Percentiles rank a stretch among this genome's conserved stretches.
phyloP scores from a whole-genome alignment of 2,329 filamentous ascomycete species.

The Fusarium luffae region DNA sequence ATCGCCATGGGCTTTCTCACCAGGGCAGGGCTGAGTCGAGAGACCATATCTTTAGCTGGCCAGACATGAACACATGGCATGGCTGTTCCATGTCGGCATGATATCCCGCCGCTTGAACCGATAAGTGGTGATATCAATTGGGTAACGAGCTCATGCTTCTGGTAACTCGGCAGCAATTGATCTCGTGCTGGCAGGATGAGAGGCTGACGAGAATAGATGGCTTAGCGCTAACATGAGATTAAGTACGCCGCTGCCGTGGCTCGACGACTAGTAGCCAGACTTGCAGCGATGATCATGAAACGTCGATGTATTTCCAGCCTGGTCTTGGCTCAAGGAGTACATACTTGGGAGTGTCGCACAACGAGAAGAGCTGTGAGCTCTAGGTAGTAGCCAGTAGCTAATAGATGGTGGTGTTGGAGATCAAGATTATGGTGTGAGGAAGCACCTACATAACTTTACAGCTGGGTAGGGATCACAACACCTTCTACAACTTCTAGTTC shows the following conservation, averaged over 20 bases:
- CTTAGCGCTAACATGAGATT: conserved; percentile 6
- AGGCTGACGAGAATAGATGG: conserved; percentile 13
- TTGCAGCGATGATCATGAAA: conserved; percentile 21
- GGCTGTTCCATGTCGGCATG: conserved; percentile 14
- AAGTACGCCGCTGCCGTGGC: conserved; percentile 27
- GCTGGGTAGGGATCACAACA: conserved; percentile 1
- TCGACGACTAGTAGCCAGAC: conserved; percentile 3
- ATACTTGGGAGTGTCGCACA: neutral
- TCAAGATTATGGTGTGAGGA: conserved; percentile 9
- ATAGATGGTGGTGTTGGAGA: conserved; percentile 2
- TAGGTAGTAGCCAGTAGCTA: neutral
- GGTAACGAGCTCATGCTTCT: conserved; percentile 3
- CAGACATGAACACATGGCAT: conserved; percentile 14
- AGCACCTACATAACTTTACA: conserved; percentile 19
- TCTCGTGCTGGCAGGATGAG: conserved; percentile 8
- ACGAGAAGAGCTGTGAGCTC: neutral
- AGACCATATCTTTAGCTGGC: neutral
- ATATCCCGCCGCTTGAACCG: neutral
- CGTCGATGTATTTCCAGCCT: conserved; percentile 6
- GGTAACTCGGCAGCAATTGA: conserved; percentile 7
- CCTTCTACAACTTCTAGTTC: neutral
- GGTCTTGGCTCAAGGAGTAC: neutral
- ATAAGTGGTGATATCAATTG: conserved; percentile 9
- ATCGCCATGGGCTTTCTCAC: conserved; percentile 2
- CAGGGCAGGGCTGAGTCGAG: conserved; percentile 31